These are phyloP conservation scores for Trifolium subterraneum DNA, from an alignment of 306 rosid species.

Conservation along the genomic window DNA sequence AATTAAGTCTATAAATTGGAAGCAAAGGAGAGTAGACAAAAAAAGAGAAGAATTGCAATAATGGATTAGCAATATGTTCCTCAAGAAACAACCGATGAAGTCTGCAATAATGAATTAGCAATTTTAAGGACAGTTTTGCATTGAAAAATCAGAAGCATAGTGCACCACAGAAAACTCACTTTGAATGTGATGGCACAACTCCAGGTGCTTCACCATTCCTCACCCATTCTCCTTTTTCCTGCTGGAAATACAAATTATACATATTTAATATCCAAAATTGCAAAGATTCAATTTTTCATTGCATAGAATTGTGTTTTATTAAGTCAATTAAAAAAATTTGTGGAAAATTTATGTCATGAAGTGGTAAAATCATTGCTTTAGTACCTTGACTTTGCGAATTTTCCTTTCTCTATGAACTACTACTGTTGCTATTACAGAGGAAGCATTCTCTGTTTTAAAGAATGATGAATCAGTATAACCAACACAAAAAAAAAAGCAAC, in stretches of 20 bases:
- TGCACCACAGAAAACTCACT: conserved; percentile 62
- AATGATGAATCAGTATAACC: conserved; percentile 94
- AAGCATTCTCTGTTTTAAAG: conserved; percentile 66
- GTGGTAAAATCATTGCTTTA: conserved; percentile 20
- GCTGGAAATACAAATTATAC: conserved; percentile 45
- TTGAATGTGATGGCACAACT: conserved; percentile 68
- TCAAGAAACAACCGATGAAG: conserved; percentile 83
- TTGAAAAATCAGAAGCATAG: conserved; percentile 33
- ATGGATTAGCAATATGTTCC: conserved; percentile 84
- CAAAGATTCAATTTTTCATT: conserved; percentile 28
- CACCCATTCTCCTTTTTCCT: conserved; percentile 67
- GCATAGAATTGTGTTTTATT: conserved; percentile 15
- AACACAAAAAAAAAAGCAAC: too few species aligned
- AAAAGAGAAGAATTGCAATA: too few species aligned
- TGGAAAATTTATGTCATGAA: neutral
- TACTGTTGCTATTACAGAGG: conserved; percentile 44
- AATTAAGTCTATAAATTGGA: too few species aligned
- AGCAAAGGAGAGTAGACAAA: too few species aligned
- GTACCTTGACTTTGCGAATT: conserved; percentile 76
- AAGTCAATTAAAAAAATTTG: conserved; percentile 15
- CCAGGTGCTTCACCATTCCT: conserved; percentile 78
- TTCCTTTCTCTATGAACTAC: conserved; percentile 71
- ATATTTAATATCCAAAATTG: conserved; percentile 28
- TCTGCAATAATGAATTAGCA: conserved; percentile 57
- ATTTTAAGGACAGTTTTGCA: conserved; percentile 37